phyloP scores from a whole-genome alignment of 1,284 basidiomycete genomes.

The Filobasidium uniguttulatum region DNA sequence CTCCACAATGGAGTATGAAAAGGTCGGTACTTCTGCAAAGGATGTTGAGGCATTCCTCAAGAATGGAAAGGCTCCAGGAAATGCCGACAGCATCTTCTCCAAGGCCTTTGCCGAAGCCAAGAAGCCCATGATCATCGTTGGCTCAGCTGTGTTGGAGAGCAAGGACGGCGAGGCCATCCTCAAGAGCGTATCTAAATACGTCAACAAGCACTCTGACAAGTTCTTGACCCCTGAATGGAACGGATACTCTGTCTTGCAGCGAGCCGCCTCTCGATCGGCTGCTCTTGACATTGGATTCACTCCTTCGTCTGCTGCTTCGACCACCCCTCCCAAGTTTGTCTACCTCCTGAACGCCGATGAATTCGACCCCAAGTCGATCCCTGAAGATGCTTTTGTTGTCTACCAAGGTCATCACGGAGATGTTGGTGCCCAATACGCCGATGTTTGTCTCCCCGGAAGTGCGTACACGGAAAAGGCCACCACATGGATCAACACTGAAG shows the following conservation, averaged over 20 bases:
- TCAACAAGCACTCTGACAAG: conserved; percentile 59
- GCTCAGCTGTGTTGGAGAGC: conserved; percentile 75
- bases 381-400: conserved; percentile 87
- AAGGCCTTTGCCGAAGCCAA: conserved; percentile 81
- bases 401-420: conserved; percentile 99
- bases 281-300: conserved; percentile 92
- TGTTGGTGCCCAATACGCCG: conserved; percentile 87
- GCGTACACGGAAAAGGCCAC: conserved; percentile 93
- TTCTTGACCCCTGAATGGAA: conserved; percentile 87
- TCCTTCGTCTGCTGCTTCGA: conserved; percentile 60
- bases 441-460: conserved; percentile 82
- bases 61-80: conserved; percentile 50
- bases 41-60: conserved; percentile 66
- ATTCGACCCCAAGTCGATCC: conserved; percentile 78
- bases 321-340: conserved; percentile 80
- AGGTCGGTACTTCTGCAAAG: conserved; percentile 67
- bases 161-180: conserved; percentile 69
- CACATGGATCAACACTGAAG: conserved; percentile 97
- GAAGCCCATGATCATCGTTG: conserved; percentile 86
- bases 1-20: conserved; percentile 84
- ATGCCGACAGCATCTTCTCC: conserved; percentile 48
- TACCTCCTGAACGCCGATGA: conserved; percentile 97
- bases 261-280: conserved; percentile 79
- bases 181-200: conserved; percentile 64
- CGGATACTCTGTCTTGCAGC: conserved; percentile 83